Base-by-base conservation (phyloP, 108 stramenopile genomes). In the Nitzschia sp. region DNA sequence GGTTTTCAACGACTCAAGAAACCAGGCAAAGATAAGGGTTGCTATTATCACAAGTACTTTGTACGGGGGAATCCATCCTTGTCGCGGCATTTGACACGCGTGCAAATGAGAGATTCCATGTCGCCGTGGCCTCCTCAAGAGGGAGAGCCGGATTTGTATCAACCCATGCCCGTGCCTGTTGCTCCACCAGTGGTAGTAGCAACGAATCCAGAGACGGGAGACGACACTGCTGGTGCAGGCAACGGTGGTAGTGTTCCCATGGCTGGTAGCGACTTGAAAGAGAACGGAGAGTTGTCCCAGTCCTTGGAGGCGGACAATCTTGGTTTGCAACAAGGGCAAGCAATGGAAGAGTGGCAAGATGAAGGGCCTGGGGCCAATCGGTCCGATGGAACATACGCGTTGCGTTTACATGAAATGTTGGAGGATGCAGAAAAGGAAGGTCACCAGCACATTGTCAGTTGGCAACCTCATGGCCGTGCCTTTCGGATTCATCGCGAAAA, bases 401-500 rank as follows among this genome's bases (percentile, higher is more conserved):
- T 68, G 43, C 75, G 83, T 40, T 51, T 91, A 51, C 78, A 88
- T 56, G 72, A 73, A 3, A 85, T 88, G 80, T 69, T 91, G 39
- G 76, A 83, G 14, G 76, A 73, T 17, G 82, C 80, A 2, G 86
- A 88, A 53, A 74, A 69, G 20, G 70, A 86, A 10, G 86, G 84
- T 25, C 44, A 74, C 14, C 59, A 75, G 9, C 65, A 80, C 50
- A 58, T 92, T 56, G 77, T 88, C 1, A 88, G 87, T n/a, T 92
- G 83, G 77, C 51, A 74, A 20, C 46, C 76, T 41, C 86, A 89
- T 38, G 91, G 91, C 24, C 66, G 86, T 40, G 82, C 82, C 7
- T 87, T 92, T 74, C 69, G 71, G n/a, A 81, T 92, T 34, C 88
- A 89, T 65, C 68, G 87, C 15, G 81, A 85, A 14, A 63, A 72